Base-by-base conservation (phyloP, 306 rosid species). In the Cercis canadensis region DNA sequence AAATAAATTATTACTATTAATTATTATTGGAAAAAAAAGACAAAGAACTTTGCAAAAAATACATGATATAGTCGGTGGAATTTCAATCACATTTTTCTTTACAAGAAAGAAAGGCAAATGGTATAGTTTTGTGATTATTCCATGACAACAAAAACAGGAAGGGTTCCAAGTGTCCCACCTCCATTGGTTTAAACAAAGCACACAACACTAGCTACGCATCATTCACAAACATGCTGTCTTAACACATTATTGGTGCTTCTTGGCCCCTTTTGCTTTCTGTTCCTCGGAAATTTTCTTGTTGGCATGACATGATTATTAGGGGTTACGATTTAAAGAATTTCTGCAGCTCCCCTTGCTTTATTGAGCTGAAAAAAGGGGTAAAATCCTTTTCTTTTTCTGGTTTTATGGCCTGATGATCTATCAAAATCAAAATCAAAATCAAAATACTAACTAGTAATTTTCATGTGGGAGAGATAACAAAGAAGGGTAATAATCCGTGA, bases 171-270 rank as follows among this genome's bases (percentile, higher is more conserved):
- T 75, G 71, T 62, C 41, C 6, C 14, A 7, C 66, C 10, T 16
- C 5, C 11, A 49, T 65, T 45, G 72, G 39, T 11, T 5, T 81
- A 47, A 68, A 76, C 78, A 81, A 66, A 68, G 72, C 78, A 80
- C 41, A 52, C 72, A 66, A 62, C 78, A 50, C 11, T 7, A 47
- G 45, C 10, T 18, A 14, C 1, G 5, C 45, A 68, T 62, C 49
- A 10, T 55, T 46, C 7, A 50, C 21, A 24, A 31, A 31, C 57
- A 64, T 46, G 70, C 44, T 36, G 29, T 29, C 70, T 8, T 31
- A 29, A 7, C 55, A 73, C 57, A 53, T 46, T 12, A 60, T 51
- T 43, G 74, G 45, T 69, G 69, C 53, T 40, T 16, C 79, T 47
- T 11, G 62, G 44, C 81, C 37, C 45, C 69, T 78, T 71, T 49